phyloP scores from a whole-genome alignment of 164 flowering plant species.

The Magnolia kwangsiensis region DNA sequence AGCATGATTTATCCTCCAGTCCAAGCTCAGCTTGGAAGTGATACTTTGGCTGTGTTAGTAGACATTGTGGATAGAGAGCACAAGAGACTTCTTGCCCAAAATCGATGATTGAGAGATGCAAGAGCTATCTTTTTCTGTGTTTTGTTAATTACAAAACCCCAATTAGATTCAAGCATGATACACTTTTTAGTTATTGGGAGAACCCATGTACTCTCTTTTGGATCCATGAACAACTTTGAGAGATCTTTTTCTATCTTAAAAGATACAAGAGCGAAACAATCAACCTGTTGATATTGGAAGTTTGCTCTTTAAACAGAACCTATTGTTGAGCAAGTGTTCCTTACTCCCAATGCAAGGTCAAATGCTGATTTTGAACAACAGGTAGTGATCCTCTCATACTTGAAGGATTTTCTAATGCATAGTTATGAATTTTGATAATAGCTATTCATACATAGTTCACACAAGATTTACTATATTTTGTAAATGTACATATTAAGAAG shows the following conservation, averaged over 20 bases:
- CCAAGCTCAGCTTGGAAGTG: conserved; percentile 46
- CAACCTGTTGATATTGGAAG: background rate
- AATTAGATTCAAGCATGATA: no score
- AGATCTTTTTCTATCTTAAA: no score
- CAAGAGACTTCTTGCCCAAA: conserved; percentile 86
- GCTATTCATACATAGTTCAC: conserved; percentile 4
- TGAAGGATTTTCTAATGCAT: background rate
- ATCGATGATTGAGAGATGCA: conserved; percentile 87
- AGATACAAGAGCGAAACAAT: no score
- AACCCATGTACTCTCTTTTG: no score
- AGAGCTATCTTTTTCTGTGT: conserved; percentile 10
- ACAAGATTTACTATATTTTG: conserved; percentile 1
- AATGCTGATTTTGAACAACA: conserved; percentile 88
- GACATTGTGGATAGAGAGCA: conserved; percentile 87
- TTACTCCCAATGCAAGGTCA: conserved; percentile 64
- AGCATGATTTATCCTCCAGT: conserved; percentile 61
- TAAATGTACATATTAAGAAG: conserved; percentile 97
- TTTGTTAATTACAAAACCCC: no score
- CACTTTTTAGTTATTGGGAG: no score
- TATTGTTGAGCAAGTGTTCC: conserved; percentile 90
- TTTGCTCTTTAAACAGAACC: conserved; percentile 95
- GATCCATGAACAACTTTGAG: no score
- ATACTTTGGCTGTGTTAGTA: conserved; percentile 49
- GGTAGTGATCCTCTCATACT: conserved; percentile 31
- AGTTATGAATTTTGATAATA: conserved; percentile 14